Evolutionary conservation across 805 yeast species (phyloP), one percentile per base, ranked within the genome.

Genomic region (Jamesozyma jinghongensis): DNA sequence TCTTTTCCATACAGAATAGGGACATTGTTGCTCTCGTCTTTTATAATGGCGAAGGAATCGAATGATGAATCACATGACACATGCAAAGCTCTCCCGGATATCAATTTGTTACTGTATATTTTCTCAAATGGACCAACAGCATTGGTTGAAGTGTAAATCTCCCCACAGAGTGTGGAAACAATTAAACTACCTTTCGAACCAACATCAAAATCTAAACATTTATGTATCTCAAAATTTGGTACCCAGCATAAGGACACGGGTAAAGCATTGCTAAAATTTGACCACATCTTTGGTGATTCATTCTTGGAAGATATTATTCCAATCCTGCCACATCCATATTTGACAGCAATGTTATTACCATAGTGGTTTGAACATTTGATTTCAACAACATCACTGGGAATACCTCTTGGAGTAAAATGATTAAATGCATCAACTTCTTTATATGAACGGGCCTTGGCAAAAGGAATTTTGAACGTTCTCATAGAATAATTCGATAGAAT

Each of bases 31-130:
- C 71, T 59, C 38, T 82, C 87, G 47, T 79, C 80, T 47, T 81
- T 71, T 13, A 84, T 61, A 35, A 83, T 76, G 0, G 78, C 79
- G 62, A 83, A 83, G 0, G 84, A 79, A 0, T 74, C 63, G 53
- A 82, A 84, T 11, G 66, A 56, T 0, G 79, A 70, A 53, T 82
- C 86, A 51, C 90, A 79, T 1, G 72, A 57, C 3, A 87, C 94
- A 37, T 66, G 67, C 50, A 64, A 26, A 48, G 57, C 36, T 54
- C 63, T 51, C 46, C 65, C 54, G 40, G 63, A 40, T 35, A 53
- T 43, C 43, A 69, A 50, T 45, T 60, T 70, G 19, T 66, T 47
- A 44, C 68, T 58, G 46, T 52, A 43, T 26, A 54, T 39, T 40
- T 47, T 47, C 44, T 55, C 47, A 40, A 54, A 45, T 5, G 43